A percentile compares a stretch with the other conserved stretches of the same genome.
phyloP scores from a whole-genome alignment of 495 filamentous ascomycete species.

The Daldinia decipiens region DNA sequence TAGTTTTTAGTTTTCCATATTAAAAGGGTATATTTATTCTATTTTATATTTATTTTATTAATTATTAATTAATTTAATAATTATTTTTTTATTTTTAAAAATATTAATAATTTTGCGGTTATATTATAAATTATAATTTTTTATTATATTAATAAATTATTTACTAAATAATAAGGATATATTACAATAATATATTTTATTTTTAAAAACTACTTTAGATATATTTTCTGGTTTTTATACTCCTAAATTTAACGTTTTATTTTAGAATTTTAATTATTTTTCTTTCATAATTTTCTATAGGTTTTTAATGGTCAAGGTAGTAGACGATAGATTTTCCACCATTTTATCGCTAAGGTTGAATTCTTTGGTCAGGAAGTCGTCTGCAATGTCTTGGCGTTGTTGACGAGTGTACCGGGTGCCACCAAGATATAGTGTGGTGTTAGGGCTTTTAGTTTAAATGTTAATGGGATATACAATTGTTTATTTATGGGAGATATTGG shows the following conservation, averaged over 20 bases:
- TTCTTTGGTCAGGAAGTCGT: too few species aligned
- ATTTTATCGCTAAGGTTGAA: too few species aligned
- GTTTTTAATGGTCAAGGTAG: too few species aligned
- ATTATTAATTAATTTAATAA: not conserved
- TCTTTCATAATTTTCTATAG: too few species aligned
- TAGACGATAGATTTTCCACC: too few species aligned
- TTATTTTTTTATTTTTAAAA: not conserved
- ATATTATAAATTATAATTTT: not conserved
- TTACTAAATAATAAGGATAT: not conserved
- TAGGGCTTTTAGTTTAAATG: too few species aligned
- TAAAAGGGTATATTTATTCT: not conserved
- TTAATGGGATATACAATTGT: too few species aligned
- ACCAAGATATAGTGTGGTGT: too few species aligned
- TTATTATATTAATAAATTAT: not conserved
- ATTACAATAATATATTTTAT: not conserved
- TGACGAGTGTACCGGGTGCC: too few species aligned
- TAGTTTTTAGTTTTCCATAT: not conserved
- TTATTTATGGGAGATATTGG: too few species aligned
- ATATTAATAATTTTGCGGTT: not conserved
- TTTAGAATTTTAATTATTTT: not conserved
- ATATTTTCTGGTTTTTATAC: not conserved
- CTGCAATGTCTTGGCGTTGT: too few species aligned
- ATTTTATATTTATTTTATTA: slow-evolving; percentile 3
- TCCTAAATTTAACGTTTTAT: too few species aligned
- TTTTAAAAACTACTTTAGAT: not conserved